A percentile compares a stretch with the other conserved stretches of the same genome.
phyloP scores from a whole-genome alignment of 768 basidiomycete genomes.

The Butyriboletus loyo region DNA sequence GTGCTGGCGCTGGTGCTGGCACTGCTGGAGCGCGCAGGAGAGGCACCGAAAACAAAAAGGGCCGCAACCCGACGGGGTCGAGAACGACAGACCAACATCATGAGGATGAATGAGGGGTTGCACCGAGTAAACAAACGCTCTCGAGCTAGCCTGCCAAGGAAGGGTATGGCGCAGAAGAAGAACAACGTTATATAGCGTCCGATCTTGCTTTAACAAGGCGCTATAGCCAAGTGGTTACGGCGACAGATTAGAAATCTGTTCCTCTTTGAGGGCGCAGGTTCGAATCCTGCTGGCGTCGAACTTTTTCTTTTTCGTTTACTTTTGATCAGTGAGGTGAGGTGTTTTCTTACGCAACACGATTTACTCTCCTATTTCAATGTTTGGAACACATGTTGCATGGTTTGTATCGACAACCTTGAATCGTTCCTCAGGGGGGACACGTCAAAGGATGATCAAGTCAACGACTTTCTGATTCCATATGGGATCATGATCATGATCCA shows the following conservation, averaged over 20 bases:
- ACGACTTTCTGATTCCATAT: no score
- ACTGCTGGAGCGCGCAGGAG: background rate
- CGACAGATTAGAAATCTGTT: constrained; percentile 59
- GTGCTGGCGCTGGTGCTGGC: background rate
- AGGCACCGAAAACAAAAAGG: background rate
- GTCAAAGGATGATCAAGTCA: no score
- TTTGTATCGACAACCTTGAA: no score
- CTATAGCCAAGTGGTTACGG: constrained; percentile 77
- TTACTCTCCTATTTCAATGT: no score
- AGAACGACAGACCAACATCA: constrained; percentile 22
- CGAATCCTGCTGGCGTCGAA: constrained; percentile 41
- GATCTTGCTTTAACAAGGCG: constrained; percentile 33
- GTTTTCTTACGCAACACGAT: no score
- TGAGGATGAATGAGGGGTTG: background rate
- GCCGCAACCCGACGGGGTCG: constrained; percentile 1
- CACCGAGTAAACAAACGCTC: no score
- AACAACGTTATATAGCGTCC: accelerated
- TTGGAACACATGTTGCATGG: no score
- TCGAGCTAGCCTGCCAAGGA: constrained; percentile 45
- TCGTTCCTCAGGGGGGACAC: no score
- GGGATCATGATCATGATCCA: no score
- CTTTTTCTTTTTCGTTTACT: no score
- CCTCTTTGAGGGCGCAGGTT: constrained; percentile 43
- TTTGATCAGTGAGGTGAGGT: no score
- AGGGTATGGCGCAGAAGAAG: no score